Evolutionary conservation across 495 filamentous ascomycete species (phyloP).

Genomic region (Tetracladium marchalianum): DNA sequence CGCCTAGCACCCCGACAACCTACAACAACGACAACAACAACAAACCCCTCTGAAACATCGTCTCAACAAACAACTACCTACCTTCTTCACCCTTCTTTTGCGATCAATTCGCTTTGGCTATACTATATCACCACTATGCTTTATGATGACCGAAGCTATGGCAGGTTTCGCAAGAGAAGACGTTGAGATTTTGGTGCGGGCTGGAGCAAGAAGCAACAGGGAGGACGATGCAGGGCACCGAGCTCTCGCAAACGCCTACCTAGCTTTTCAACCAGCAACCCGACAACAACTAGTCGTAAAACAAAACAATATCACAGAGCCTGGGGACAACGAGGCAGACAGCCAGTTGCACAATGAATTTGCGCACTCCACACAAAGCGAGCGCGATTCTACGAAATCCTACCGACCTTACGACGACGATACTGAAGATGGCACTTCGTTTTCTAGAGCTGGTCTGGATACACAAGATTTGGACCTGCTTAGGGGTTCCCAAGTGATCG

Average conservation of each 20-base stretch:
- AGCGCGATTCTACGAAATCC: conserved; percentile 12
- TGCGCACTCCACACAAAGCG: conserved; percentile 1
- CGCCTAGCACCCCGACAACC: no score
- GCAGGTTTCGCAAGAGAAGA: conserved; percentile 19
- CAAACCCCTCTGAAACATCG: no score
- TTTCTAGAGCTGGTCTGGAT: not conserved
- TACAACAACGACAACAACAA: no score
- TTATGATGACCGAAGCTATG: conserved; percentile 14
- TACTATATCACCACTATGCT: not conserved
- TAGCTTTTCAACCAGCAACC: conserved; percentile 41
- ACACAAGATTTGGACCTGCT: not conserved
- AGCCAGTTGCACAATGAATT: conserved; percentile 5
- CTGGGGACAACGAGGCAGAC: conserved; percentile 1
- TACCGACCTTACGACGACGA: conserved; percentile 12
- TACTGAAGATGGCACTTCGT: not conserved
- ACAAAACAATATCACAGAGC: not conserved
- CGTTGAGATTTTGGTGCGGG: conserved; percentile 60
- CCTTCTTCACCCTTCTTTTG: no score
- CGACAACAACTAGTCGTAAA: conserved; percentile 15
- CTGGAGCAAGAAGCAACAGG: conserved; percentile 50
- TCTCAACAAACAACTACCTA: no score
- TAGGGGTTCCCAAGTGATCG: not conserved
- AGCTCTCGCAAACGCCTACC: conserved; percentile 48
- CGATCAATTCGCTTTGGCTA: no score
- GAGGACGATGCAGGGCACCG: conserved; percentile 55